A percentile compares a stretch with the other conserved stretches of the same genome.
Evolutionary conservation across 345 rosid genomes (phyloP).

Genomic region (Populus nigra): DNA sequence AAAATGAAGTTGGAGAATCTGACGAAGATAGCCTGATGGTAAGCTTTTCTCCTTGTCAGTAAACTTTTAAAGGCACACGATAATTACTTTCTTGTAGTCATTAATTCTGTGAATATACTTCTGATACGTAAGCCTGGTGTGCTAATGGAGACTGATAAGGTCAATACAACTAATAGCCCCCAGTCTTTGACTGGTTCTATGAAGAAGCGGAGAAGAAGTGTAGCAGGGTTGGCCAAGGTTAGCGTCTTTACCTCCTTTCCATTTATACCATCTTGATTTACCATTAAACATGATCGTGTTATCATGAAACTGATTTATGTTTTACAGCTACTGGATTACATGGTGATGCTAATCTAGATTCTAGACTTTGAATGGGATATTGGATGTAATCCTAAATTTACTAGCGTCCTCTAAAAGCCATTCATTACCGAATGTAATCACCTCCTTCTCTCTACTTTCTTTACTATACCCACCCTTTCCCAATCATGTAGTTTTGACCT

Average conservation of each 20-base stretch:
- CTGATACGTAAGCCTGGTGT: slow-evolving; percentile 33
- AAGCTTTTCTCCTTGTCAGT: slow-evolving; percentile 15
- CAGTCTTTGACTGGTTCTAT: slow-evolving; percentile 56
- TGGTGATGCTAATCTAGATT: not conserved
- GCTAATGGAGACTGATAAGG: slow-evolving; percentile 41
- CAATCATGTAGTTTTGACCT: not conserved
- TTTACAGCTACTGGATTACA: not conserved
- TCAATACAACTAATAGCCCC: slow-evolving; percentile 23
- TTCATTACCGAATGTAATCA: not conserved
- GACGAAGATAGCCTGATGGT: slow-evolving; percentile 59
- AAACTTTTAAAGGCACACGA: slow-evolving; percentile 1
- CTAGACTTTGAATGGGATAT: not conserved
- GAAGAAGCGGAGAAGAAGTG: slow-evolving; percentile 71
- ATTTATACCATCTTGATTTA: slow-evolving; percentile 1
- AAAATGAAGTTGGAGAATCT: slow-evolving; percentile 44
- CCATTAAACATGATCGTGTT: not conserved
- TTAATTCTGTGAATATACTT: slow-evolving; percentile 10
- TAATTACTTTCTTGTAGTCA: not conserved
- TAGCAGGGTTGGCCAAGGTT: slow-evolving; percentile 77
- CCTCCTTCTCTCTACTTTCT: not conserved
- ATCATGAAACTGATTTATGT: not conserved
- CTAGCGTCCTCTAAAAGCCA: not conserved
- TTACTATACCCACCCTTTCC: not conserved
- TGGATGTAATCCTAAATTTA: not conserved
- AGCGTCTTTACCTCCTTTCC: not conserved